Evolutionary conservation across 2,329 filamentous ascomycete genomes (phyloP).

Genomic region (Gyromitra esculenta): DNA sequence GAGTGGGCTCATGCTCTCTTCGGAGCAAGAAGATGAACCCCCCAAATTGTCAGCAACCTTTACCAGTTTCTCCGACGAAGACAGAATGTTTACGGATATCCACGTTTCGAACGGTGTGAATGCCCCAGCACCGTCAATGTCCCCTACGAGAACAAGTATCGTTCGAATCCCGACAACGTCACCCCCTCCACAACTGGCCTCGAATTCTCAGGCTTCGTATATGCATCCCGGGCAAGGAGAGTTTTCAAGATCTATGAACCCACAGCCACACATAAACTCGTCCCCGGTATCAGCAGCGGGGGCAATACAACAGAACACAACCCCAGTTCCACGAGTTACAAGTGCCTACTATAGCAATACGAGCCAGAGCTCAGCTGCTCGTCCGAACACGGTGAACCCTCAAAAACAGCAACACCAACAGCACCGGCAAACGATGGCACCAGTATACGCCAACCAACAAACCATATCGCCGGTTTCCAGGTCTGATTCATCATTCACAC

Average conservation of each 20-base stretch:
- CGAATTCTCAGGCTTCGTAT: conserved; percentile 13
- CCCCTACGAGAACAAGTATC: conserved; percentile 26
- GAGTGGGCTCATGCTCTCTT: conserved; percentile 24
- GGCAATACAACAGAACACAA: not conserved
- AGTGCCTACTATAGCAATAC: not conserved
- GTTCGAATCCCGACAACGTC: conserved; percentile 22
- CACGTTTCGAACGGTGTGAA: conserved; percentile 30
- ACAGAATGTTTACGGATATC: conserved; percentile 41
- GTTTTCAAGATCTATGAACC: not conserved
- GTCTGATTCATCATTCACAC: not conserved
- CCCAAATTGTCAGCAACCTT: conserved; percentile 47
- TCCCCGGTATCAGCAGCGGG: not conserved
- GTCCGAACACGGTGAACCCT: not conserved
- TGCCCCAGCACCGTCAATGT: conserved; percentile 1
- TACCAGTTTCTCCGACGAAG: conserved; percentile 29
- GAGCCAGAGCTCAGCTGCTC: not conserved
- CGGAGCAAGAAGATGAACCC: conserved; percentile 26
- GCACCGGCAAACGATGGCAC: not conserved
- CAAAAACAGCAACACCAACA: conserved; percentile 2
- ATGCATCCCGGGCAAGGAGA: not conserved
- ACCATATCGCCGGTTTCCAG: not conserved
- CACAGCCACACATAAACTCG: not conserved
- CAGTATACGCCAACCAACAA: not conserved
- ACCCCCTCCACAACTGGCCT: not conserved
- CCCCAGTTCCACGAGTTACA: not conserved